Base-by-base conservation (phyloP, 2,329 filamentous ascomycete species). In the Penicillium sp. region DNA sequence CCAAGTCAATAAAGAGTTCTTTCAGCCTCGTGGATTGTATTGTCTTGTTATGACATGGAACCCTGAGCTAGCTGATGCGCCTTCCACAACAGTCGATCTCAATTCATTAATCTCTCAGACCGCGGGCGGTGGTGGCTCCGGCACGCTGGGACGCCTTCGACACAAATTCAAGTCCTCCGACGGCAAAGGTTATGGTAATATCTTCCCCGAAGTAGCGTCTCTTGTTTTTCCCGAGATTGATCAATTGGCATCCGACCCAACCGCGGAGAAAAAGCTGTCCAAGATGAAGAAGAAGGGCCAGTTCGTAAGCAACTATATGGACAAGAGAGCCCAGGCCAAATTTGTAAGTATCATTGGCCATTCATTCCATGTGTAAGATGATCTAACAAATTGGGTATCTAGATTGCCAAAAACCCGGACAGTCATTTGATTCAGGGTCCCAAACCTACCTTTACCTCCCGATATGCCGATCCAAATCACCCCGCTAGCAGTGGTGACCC, bases 21-120 rank as follows among this genome's bases (percentile, higher is more conserved):
- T 87, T 67, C 77, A 75, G 45, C 83, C 84, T 0, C 77, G 77
- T 2, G 84, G 84, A 0, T 74, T 86, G 0, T 82, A 79, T 67
- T 79, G 76, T 56, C 71, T 83, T 20, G 73, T 87, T 35, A 78
- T 86, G 70, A 80, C 80, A 1, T 84, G 75, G 71, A 79, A 79
- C 49, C 78, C 79, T 0, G 73, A 77, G 3, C 57, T 66, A 6
- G 18, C 48, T 0, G 54, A 63, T 18, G 62, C 70, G 15, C 64
- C 69, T 4, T 56, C 67, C 2, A 54, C 68, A 7, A 60, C 62
- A 2, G 51, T 73, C 27, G 64, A 75, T 49, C 59, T 79, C 14
- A 73, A 76, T n/a, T 64, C 71, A 3, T 66, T 68, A 9, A 69
- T 77, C 41, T 64, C 69, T 25, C 70, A 73, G 35, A 59, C 70